phyloP scores from a whole-genome alignment of 225 moss, liverwort and hornwort genomes.

The Neckera pumila region DNA sequence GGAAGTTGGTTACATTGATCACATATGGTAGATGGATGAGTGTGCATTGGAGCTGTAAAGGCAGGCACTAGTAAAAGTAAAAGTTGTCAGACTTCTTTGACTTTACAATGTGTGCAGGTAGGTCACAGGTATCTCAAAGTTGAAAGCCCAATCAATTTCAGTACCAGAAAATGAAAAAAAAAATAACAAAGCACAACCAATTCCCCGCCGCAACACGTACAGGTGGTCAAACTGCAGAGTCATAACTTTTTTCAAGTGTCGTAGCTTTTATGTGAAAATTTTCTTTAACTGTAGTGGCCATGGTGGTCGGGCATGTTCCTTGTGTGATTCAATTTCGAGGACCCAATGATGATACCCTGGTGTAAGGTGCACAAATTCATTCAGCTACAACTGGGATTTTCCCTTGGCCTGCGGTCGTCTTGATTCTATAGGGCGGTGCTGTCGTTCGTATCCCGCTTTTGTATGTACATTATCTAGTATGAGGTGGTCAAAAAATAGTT shows the following conservation, averaged over 20 bases:
- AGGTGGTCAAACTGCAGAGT: fast-evolving
- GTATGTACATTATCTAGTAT: background rate
- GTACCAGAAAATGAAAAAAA: background rate
- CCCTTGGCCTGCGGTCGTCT: background rate
- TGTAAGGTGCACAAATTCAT: background rate
- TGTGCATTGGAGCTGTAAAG: background rate
- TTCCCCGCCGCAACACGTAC: background rate
- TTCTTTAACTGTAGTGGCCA: no score
- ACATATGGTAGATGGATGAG: background rate
- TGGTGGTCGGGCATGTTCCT: fast-evolving
- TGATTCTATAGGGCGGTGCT: background rate
- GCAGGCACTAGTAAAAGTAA: background rate
- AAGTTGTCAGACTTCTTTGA: background rate
- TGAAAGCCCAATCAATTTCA: background rate
- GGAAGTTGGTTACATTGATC: background rate
- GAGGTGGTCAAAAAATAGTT: background rate
- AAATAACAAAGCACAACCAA: background rate
- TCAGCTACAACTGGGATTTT: background rate
- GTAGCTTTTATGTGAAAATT: background rate
- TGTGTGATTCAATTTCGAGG: background rate
- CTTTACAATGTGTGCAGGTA: no score
- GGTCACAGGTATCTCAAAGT: background rate
- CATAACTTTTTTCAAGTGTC: background rate
- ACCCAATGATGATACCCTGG: background rate
- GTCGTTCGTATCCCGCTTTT: no score